These are phyloP conservation scores for Trichophaea hybrida DNA, from an alignment of 2,329 filamentous ascomycete species.

Conservation along the genomic window DNA sequence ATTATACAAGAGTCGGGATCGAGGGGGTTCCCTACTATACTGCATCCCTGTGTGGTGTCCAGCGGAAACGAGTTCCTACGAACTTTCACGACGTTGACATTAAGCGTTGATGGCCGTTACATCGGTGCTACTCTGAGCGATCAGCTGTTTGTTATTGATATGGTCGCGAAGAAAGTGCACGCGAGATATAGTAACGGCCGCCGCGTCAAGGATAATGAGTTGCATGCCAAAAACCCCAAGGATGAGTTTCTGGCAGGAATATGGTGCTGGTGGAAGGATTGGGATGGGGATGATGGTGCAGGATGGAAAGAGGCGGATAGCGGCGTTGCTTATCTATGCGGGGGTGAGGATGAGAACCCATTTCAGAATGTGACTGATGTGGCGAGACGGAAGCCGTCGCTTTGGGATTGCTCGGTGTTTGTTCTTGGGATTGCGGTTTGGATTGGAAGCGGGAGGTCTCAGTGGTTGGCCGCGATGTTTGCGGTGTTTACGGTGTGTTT, in stretches of 20 bases:
- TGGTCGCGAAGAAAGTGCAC: constrained; percentile 25
- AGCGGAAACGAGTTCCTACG: constrained; percentile 8
- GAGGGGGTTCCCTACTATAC: constrained; percentile 12
- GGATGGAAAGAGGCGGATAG: too few relatives aligned
- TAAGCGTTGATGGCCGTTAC: constrained; percentile 25
- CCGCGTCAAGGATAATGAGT: constrained; percentile 23
- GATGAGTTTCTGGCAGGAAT: constrained; percentile 27
- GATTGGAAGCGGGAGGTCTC: too few relatives aligned
- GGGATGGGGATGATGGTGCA: constrained; percentile 2
- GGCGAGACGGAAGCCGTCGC: too few relatives aligned
- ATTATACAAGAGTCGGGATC: constrained; percentile 4
- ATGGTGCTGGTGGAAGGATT: constrained; percentile 26
- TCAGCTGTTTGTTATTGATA: constrained; percentile 27
- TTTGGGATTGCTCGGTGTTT: too few relatives aligned
- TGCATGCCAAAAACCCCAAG: constrained; percentile 25
- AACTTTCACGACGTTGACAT: constrained; percentile 19
- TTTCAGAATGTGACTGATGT: too few relatives aligned
- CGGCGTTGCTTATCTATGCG: too few relatives aligned
- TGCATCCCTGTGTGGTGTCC: constrained; percentile 15
- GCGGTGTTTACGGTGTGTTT: too few relatives aligned
- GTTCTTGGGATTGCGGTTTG: too few relatives aligned
- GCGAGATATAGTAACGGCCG: constrained; percentile 26
- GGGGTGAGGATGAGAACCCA: too few relatives aligned
- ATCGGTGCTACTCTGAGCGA: constrained; percentile 27
- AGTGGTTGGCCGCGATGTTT: too few relatives aligned